These are phyloP conservation scores for Keqinozyma sinolaborantium DNA, from an alignment of 1,139 yeast species.

Conservation along the genomic window DNA sequence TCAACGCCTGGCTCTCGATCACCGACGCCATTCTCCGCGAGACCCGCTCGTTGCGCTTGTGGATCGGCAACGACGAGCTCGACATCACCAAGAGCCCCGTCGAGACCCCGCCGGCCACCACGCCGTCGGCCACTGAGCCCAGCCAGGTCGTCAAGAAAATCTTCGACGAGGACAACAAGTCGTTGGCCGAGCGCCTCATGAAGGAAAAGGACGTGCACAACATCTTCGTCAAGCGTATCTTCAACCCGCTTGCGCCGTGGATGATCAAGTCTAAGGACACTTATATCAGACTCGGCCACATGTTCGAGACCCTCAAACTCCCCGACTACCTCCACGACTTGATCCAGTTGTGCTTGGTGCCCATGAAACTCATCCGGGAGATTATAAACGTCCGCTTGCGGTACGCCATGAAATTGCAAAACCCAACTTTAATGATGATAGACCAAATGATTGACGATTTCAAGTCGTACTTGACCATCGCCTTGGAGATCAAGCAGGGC, in stretches of 20 bases:
- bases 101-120: conserved; percentile 17
- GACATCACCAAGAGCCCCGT: conserved; percentile 48
- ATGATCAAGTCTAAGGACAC: conserved; percentile 76
- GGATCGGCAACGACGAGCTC: conserved; percentile 82
- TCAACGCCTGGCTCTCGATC: conserved; percentile 81
- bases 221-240: conserved; percentile 59
- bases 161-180: conserved; percentile 55
- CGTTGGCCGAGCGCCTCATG: conserved; percentile 81
- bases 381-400: conserved; percentile 70
- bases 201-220: conserved; percentile 81
- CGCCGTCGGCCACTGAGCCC: conserved; percentile 25
- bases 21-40: conserved; percentile 67
- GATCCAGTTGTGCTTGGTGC: conserved; percentile 68
- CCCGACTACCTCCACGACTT: conserved; percentile 73
- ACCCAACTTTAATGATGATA: conserved; percentile 93
- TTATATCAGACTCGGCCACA: conserved; percentile 57
- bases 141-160: conserved; percentile 28
- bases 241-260: conserved; percentile 63
- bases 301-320: conserved; percentile 65
- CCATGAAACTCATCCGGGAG: conserved; percentile 78
- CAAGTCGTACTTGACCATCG: conserved; percentile 70
- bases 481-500: conserved; percentile 72
- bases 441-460: conserved; percentile 92
- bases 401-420: conserved; percentile 74
- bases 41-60: conserved; percentile 48